Base-by-base conservation (phyloP, 768 basidiomycete species). In the Mycena polygramma region DNA sequence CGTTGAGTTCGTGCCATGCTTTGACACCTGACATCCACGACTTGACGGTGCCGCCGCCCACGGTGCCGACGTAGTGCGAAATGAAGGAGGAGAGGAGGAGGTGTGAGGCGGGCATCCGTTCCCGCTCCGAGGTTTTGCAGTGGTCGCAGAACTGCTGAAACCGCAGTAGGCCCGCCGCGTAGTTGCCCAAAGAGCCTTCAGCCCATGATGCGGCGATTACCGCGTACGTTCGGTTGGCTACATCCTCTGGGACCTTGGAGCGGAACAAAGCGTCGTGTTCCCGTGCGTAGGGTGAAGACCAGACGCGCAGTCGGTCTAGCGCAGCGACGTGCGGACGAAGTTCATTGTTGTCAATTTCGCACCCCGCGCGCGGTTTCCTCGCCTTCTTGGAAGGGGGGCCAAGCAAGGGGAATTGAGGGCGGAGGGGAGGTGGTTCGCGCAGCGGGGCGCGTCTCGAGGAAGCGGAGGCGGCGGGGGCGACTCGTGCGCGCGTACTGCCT, bases 111-210 rank as follows among this genome's bases (percentile, higher is more conserved):
- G 80, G 83, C 79, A 82, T 83, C 13, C 75, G 75, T 6, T 45
- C 49, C 9, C 22, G 61, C 63, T 84, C 80, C 0, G 78, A 54
- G 7, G 85, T 78, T 3, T 59, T 7, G 1, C 70, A 30, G 4
- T 55, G 41, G 63, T 86, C 78, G 51, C 83, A 85, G 67, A 81
- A 86, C 64, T 84, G 79, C 0, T 73, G 78, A 73, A 81, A 85
- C 0, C 76, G 67, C 0, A 81, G 76, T 0, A 78, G 64, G 17
- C 69, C 48, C n/a, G 60, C 61, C 1, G 41, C 15, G 9, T 41
- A 41, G 11, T 2, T 41, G 5, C 4, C 10, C 2, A 2, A 15
- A 2, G 41, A 11, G 4, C 9, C 9, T 15, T 41, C 15, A 7
- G 41, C 41, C 10, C 10, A 41, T 10, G 41, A 10, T 2, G 41